These are phyloP conservation scores for Fusarium camptoceras DNA, from an alignment of 2,329 filamentous ascomycete genomes.

Conservation along the genomic window DNA sequence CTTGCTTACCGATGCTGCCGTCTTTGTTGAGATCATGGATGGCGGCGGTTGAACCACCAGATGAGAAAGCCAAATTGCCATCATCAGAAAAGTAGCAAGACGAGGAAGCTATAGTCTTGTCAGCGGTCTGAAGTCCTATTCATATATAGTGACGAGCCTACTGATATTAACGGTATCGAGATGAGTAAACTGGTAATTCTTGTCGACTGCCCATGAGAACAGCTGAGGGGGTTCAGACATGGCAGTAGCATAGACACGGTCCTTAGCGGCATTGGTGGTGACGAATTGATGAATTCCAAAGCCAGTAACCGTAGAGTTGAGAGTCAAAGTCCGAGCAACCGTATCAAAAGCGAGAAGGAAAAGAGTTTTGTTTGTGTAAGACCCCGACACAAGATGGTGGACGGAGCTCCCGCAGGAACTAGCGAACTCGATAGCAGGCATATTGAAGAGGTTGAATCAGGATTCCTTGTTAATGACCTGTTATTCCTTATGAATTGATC, in stretches of 20 bases:
- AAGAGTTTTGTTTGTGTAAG: slow-evolving; percentile 4
- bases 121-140: neutral
- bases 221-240: slow-evolving; percentile 11
- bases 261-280: neutral
- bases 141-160: neutral
- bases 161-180: slow-evolving; percentile 8
- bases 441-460: neutral
- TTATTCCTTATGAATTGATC: too few relatives aligned
- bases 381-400: slow-evolving; percentile 5
- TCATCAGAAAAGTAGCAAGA: slow-evolving; percentile 10
- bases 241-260: neutral
- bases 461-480: too few relatives aligned
- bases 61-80: slow-evolving; percentile 2
- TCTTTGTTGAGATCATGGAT: slow-evolving; percentile 2
- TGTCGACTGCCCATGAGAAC: slow-evolving; percentile 5
- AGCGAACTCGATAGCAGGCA: neutral
- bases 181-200: slow-evolving; percentile 6
- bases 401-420: neutral
- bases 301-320: slow-evolving; percentile 2
- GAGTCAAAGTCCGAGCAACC: neutral
- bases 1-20: neutral
- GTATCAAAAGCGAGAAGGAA: slow-evolving; percentile 13
- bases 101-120: neutral
- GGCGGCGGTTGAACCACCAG: slow-evolving; percentile 5
- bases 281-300: slow-evolving; percentile 9